Evolutionary conservation across 2,329 filamentous ascomycete genomes (phyloP), one percentile per base, ranked within the genome.

Genomic region (Myotisia sp.): DNA sequence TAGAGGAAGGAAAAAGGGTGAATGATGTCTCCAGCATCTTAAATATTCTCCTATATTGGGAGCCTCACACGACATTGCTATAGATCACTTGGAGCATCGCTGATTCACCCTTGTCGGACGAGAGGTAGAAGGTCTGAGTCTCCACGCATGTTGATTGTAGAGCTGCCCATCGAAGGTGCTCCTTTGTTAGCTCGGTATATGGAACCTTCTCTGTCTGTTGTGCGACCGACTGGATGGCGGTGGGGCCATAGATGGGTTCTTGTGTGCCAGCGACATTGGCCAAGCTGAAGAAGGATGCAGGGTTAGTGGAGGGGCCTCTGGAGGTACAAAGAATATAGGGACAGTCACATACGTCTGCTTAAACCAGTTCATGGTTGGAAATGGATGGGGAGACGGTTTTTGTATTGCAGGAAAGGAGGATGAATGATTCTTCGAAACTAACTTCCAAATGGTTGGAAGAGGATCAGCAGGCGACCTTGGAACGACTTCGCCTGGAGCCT

Each of bases 111-210:
- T 66, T 74, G 42, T 93, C 81, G 37, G 79, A 68, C 59, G 77
- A 77, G 51, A 94, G 63, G 64, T 98, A 98, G 64, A 94, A 98
- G 42, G 72, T 85, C 65, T 94, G 80, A 19, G 84, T 94, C 68
- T 98, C 90, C 47, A 95, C 90, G 51, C 72, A 80, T 43, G 90
- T 95, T 50, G 76, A 79, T 46, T 84, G 78, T 65, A 85, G 71
- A 17, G 70, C 74, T 49, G 67, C 63, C 90, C 90, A 98, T 65
- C 77, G 80, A 52, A 93, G 60, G 55, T 92, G 77, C 29, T 85
- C 69, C 49, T 76, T 79, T 44, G 67, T 74, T 48, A 85, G 60
- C 56, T 90, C 82, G 34, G 83, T 86, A 59, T 79, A 92, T 32
- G 84, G 79, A 17, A 72, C 80, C 40, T 71, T 71, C 56, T 79